Evolutionary conservation across 202 grass and related monocot species (phyloP).

Genomic region (Hordeum pubiflorum): DNA sequence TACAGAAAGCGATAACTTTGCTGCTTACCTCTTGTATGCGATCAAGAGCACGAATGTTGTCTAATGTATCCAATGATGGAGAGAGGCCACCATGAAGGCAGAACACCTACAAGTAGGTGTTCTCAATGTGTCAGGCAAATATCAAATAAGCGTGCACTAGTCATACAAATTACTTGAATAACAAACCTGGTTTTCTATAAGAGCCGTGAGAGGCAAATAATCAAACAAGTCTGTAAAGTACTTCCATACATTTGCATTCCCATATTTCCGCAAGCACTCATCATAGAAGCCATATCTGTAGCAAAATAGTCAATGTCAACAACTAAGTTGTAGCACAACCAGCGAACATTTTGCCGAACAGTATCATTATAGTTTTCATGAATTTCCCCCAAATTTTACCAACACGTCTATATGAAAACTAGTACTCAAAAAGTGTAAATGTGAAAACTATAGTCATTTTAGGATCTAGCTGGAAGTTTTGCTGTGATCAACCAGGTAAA

Average conservation of each 20-base stretch:
- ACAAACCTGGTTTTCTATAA: slow-evolving; percentile 93
- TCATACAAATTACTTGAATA: background rate
- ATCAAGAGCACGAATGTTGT: slow-evolving; percentile 93
- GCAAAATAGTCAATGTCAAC: slow-evolving; percentile 23
- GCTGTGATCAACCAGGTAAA: background rate
- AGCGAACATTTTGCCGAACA: background rate
- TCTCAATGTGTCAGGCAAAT: slow-evolving; percentile 22
- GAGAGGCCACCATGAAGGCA: slow-evolving; percentile 95
- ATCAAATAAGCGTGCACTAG: slow-evolving; percentile 2
- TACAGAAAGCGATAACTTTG: background rate
- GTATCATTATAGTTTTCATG: background rate
- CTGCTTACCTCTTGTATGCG: slow-evolving; percentile 84
- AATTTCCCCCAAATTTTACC: background rate
- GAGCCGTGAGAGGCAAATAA: slow-evolving; percentile 92
- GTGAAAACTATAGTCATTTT: background rate
- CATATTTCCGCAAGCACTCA: slow-evolving; percentile 95
- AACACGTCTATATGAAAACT: background rate
- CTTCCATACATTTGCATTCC: slow-evolving; percentile 98
- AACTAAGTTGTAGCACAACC: background rate
- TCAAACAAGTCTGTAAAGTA: slow-evolving; percentile 93
- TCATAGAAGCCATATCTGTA: slow-evolving; percentile 95
- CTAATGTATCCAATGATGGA: slow-evolving; percentile 90
- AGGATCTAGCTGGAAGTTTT: background rate
- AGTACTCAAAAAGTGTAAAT: background rate
- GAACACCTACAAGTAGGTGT: slow-evolving; percentile 51